A percentile compares a stretch with the other conserved stretches of the same genome.
phyloP scores from a whole-genome alignment of 2,329 filamentous ascomycete species.

The Trichoderma brevicompactum region DNA sequence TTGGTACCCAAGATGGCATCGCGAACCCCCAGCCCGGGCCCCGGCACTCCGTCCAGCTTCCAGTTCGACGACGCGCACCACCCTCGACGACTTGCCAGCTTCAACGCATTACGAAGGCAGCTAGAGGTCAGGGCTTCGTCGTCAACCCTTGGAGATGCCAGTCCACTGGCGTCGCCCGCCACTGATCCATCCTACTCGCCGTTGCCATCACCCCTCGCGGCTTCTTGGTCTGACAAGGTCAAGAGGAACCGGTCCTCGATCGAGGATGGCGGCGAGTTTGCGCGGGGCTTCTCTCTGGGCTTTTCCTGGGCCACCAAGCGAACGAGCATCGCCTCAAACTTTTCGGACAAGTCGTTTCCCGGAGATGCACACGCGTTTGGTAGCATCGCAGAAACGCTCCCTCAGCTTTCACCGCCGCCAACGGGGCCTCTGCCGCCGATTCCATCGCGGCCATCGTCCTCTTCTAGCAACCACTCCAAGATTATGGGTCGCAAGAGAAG shows the following conservation, averaged over 20 bases:
- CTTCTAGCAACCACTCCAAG: conserved; percentile 28
- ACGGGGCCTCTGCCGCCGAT: conserved; percentile 41
- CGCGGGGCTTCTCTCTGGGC: conserved; percentile 26
- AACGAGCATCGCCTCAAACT: conserved; percentile 38
- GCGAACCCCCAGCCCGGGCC: not conserved
- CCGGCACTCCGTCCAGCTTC: not conserved
- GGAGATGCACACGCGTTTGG: conserved; percentile 31
- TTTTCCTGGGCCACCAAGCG: conserved; percentile 35
- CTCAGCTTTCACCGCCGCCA: conserved; percentile 39
- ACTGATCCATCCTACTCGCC: not conserved
- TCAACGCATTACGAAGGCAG: conserved; percentile 40
- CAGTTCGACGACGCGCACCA: conserved; percentile 6
- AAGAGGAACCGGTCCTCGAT: conserved; percentile 19
- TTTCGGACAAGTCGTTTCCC: conserved; percentile 36
- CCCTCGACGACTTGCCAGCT: conserved; percentile 41
- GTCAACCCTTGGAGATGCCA: not conserved
- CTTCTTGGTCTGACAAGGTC: conserved; percentile 1
- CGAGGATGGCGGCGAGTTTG: conserved; percentile 3
- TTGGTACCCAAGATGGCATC: conserved; percentile 29
- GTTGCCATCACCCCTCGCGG: not conserved
- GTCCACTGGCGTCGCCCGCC: not conserved
- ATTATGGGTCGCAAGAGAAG: conserved; percentile 48
- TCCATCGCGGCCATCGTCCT: conserved; percentile 35
- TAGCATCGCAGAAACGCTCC: conserved; percentile 31
- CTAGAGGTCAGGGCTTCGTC: not conserved